phyloP scores from a whole-genome alignment of 139 green algal species.

The Chlamydomonas incerta region DNA sequence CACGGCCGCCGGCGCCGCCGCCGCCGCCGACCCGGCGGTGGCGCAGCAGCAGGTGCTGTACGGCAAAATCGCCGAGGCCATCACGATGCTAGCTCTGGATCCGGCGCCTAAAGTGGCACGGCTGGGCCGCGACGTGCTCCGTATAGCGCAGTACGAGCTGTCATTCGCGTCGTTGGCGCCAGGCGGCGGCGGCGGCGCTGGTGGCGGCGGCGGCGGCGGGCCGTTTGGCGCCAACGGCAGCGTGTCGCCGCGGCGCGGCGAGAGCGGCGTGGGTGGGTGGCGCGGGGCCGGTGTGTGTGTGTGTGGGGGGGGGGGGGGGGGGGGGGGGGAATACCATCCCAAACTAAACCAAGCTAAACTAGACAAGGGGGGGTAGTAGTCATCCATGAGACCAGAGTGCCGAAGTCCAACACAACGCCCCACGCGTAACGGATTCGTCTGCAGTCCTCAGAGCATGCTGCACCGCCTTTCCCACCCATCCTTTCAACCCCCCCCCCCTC shows the following conservation, averaged over 20 bases:
- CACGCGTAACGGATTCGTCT: too few species aligned
- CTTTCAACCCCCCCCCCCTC: too few species aligned
- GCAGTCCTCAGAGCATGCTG: too few species aligned
- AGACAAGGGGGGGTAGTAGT: too few species aligned
- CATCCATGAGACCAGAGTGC: too few species aligned
- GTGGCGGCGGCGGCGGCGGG: not conserved
- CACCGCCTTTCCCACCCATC: too few species aligned
- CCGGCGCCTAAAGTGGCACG: conserved; percentile 68
- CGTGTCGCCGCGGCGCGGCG: conserved; percentile 11
- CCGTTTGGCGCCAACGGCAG: not conserved
- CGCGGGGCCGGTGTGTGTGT: too few species aligned
- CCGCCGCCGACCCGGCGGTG: conserved; percentile 45
- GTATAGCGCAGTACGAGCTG: conserved; percentile 70
- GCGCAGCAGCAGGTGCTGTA: conserved; percentile 31
- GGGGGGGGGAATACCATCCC: too few species aligned
- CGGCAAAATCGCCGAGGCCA: conserved; percentile 57
- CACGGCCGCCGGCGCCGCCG: not conserved
- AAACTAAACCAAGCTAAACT: too few species aligned
- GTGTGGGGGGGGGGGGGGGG: too few species aligned
- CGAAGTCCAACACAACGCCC: too few species aligned
- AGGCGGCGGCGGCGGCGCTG: too few species aligned
- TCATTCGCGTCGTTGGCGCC: not conserved
- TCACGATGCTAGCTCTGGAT: conserved; percentile 81
- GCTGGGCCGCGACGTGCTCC: conserved; percentile 70
- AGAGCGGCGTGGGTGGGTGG: conserved; percentile 12